These are phyloP conservation scores for Furculomyces boomerangus DNA, from an alignment of 371 early-diverging fungal genomes.

Conservation along the genomic window DNA sequence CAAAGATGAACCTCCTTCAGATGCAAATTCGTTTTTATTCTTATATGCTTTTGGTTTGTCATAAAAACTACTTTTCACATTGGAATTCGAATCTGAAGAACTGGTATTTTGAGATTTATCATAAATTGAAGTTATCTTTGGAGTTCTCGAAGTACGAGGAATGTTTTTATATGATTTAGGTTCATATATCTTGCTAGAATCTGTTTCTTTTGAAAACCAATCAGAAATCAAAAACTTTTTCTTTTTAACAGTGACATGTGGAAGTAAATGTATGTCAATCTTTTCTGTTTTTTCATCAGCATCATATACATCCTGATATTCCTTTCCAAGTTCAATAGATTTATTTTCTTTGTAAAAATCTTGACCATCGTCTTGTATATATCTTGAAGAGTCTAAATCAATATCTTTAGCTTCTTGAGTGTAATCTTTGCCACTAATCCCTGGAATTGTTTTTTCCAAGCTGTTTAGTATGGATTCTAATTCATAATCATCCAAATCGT, in stretches of 20 bases:
- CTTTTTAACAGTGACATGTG: neutral
- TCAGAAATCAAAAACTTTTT: neutral
- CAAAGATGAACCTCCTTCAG: neutral
- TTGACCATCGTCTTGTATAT: no score
- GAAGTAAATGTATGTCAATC: neutral
- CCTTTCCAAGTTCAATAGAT: no score
- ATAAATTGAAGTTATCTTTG: no score
- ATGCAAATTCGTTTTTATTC: neutral
- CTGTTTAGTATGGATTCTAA: neutral
- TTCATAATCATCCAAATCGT: neutral
- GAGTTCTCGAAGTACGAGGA: neutral
- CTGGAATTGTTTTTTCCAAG: neutral
- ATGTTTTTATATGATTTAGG: neutral
- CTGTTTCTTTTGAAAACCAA: neutral
- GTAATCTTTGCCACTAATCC: neutral
- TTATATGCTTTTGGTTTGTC: no score
- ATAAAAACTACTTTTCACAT: neutral
- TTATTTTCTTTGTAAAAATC: no score
- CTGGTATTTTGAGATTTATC: neutral
- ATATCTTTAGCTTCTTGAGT: neutral
- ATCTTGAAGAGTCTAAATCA: neutral
- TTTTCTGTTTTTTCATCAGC: neutral
- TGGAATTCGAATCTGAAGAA: neutral
- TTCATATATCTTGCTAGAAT: neutral
- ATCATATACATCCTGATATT: no score